Evolutionary conservation across 2,329 filamentous ascomycete species (phyloP).

Genomic region (Alternaria triticina): DNA sequence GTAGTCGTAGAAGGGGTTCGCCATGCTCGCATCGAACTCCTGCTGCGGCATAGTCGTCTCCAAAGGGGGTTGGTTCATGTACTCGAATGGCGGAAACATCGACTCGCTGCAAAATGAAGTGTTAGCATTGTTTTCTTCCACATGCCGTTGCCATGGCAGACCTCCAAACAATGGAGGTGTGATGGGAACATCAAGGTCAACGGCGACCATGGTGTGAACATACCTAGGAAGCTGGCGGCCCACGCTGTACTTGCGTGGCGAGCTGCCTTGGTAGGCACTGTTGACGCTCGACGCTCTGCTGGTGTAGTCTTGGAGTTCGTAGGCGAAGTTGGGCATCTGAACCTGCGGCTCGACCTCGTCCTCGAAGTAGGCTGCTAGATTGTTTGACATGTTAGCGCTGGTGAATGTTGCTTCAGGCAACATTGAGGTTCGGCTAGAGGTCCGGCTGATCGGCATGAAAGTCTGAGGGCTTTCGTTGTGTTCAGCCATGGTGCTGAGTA

Average conservation of each 20-base stretch:
- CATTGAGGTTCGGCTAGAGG: not conserved
- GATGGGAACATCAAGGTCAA: not conserved
- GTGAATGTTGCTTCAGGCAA: not conserved
- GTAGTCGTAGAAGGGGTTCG: not conserved
- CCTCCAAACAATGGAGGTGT: constrained; percentile 17
- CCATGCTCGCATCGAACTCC: not conserved
- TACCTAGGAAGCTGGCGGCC: not conserved
- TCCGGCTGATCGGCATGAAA: not conserved
- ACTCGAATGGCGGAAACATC: not conserved
- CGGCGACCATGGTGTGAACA: not conserved
- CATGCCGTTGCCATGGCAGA: constrained; percentile 15
- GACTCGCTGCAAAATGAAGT: not conserved
- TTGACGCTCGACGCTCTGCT: not conserved
- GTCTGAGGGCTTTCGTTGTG: constrained; percentile 13
- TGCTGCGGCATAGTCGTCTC: not conserved
- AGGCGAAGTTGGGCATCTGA: not conserved
- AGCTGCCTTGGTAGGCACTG: constrained; percentile 2
- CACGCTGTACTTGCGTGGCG: constrained; percentile 5
- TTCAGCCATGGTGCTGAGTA: constrained; percentile 5
- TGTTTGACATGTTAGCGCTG: not conserved
- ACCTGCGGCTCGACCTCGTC: not conserved
- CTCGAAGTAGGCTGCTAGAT: not conserved
- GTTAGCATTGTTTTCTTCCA: not conserved
- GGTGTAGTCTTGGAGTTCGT: not conserved
- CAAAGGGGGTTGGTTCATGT: not conserved